Conservation (phyloP, 2,329 filamentous ascomycete species). For the Talaromyces pinophilus region DNA sequence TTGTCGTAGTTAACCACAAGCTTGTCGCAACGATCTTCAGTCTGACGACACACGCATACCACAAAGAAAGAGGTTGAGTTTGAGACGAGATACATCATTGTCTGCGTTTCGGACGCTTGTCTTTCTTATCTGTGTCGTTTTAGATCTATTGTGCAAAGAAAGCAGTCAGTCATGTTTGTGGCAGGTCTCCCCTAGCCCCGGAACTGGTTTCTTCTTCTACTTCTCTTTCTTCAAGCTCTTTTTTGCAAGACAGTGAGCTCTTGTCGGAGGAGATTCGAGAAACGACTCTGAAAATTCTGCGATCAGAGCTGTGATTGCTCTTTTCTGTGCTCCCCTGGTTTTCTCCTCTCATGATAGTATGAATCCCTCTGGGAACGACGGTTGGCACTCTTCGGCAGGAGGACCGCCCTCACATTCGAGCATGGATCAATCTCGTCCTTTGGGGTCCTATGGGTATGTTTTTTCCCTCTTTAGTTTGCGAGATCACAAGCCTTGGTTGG, state of each 20-base stretch:
- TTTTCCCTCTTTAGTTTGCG: slow-evolving; percentile 13
- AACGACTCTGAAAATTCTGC: not conserved
- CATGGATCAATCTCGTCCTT: slow-evolving; percentile 46
- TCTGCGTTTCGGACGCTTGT: not conserved
- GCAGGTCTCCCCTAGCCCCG: slow-evolving; percentile 29
- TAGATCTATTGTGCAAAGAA: slow-evolving; percentile 20
- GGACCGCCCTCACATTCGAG: slow-evolving; percentile 45
- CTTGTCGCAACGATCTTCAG: not conserved
- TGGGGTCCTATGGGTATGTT: slow-evolving; percentile 49
- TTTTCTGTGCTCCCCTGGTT: not conserved
- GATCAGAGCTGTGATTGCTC: not conserved
- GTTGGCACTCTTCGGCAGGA: slow-evolving; percentile 43
- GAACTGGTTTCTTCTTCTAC: slow-evolving; percentile 9
- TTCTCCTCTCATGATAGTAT: slow-evolving; percentile 31
- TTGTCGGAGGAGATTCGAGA: not conserved
- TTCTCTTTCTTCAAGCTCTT: slow-evolving; percentile 3
- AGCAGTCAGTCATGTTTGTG: slow-evolving; percentile 31
- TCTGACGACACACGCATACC: not conserved
- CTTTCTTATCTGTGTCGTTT: not conserved
- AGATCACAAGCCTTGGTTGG: not conserved
- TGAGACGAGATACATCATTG: not conserved
- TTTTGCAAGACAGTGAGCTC: not conserved
- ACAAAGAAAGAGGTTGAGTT: not conserved
- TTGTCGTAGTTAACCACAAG: not conserved
- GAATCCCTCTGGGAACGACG: slow-evolving; percentile 47